These are phyloP conservation scores for Barbarea vulgaris DNA, from an alignment of 345 rosid genomes.

Conservation along the genomic window DNA sequence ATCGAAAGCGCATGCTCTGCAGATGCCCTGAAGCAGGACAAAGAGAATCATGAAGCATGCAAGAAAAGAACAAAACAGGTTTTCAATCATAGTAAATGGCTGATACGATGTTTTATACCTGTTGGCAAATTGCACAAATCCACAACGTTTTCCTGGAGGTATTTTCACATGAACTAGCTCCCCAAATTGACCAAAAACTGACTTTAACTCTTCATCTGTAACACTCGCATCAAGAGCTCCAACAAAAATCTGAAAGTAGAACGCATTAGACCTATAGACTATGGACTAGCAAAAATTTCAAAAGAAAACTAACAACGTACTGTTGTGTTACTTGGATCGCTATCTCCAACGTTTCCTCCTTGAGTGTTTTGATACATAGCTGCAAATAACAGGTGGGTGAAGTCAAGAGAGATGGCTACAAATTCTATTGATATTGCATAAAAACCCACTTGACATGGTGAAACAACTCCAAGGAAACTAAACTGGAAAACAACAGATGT, in stretches of 20 bases:
- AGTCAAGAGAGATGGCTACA: neutral
- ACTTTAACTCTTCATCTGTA: constrained; percentile 72
- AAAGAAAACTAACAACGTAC: constrained; percentile 57
- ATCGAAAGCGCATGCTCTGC: constrained; percentile 81
- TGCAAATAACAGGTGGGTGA: constrained; percentile 49
- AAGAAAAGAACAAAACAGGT: neutral
- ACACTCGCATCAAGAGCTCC: constrained; percentile 89
- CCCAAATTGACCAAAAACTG: constrained; percentile 81
- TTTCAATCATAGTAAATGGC: neutral
- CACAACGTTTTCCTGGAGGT: constrained; percentile 97
- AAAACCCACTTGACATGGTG: constrained; percentile 21
- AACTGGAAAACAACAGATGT: neutral
- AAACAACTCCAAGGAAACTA: constrained; percentile 38
- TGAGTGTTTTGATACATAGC: constrained; percentile 69
- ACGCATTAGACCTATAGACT: constrained; percentile 32
- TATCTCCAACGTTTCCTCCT: constrained; percentile 81
- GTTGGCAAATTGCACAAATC: constrained; percentile 91
- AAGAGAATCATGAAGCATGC: neutral
- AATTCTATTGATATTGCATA: neutral
- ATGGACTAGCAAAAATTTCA: constrained; percentile 12
- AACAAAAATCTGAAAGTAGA: constrained; percentile 73
- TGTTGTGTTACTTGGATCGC: constrained; percentile 94
- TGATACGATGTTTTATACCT: constrained; percentile 46
- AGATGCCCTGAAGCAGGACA: constrained; percentile 48
- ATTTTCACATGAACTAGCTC: constrained; percentile 90